Evolutionary conservation across 1,139 yeast genomes (phyloP).

Genomic region (Hansenula lynferdii): DNA sequence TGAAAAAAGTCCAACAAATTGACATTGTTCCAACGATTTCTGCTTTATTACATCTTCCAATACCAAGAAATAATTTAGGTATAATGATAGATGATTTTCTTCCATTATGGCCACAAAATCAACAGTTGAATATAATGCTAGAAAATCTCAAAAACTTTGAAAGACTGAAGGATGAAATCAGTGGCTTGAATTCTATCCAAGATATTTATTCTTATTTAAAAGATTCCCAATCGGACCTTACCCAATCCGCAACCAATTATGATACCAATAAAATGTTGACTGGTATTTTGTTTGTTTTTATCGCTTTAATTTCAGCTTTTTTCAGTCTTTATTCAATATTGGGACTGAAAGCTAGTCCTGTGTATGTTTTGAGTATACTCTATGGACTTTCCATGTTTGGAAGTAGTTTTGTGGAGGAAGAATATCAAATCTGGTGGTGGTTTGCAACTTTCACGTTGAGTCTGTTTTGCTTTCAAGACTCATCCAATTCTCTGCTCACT

Average conservation of each 20-base stretch:
- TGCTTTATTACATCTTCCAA: constrained; percentile 67
- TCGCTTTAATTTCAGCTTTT: constrained; percentile 28
- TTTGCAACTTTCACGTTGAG: constrained; percentile 34
- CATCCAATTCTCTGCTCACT: constrained; percentile 27
- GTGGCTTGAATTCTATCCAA: constrained; percentile 4
- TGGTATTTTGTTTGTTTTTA: constrained; percentile 39
- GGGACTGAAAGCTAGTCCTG: constrained; percentile 11
- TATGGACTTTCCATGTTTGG: constrained; percentile 72
- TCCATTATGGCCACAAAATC: constrained; percentile 39
- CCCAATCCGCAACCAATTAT: constrained; percentile 73
- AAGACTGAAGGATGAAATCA: constrained; percentile 22
- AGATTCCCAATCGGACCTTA: constrained; percentile 48
- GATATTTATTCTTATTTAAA: constrained; percentile 34
- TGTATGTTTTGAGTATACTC: constrained; percentile 32
- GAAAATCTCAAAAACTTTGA: constrained; percentile 63
- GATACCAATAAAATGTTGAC: constrained; percentile 43
- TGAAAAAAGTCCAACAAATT: constrained; percentile 60
- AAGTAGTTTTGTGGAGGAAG: constrained; percentile 93
- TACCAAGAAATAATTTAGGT: constrained; percentile 86
- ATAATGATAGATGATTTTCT: constrained; percentile 56
- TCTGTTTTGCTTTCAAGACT: constrained; percentile 13
- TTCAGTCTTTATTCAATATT: constrained; percentile 6
- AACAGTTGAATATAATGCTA: constrained; percentile 37
- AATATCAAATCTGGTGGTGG: constrained; percentile 97
- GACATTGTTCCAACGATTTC: constrained; percentile 88